Evolutionary conservation across 495 filamentous ascomycete species (phyloP).

Genomic region (Haplographium delicatum): DNA sequence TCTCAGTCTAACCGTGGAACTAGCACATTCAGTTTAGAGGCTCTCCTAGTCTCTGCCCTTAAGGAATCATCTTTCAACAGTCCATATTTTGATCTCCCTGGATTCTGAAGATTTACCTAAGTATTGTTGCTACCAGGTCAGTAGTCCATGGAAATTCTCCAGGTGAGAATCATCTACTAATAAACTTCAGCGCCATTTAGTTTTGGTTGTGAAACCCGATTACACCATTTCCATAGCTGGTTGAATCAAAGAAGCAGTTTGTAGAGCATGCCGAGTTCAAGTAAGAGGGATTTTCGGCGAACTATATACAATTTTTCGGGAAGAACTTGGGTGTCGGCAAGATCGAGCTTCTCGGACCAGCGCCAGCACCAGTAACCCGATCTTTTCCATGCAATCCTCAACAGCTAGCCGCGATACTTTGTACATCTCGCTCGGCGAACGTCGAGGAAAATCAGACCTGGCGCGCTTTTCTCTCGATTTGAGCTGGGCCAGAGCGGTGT

Average conservation of each 20-base stretch:
- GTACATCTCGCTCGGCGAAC: conserved; percentile 50
- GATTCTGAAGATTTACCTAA: background rate
- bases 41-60: background rate
- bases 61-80: background rate
- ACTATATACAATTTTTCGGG: conserved; percentile 1
- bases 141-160: too few relatives aligned
- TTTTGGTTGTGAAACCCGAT: background rate
- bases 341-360: conserved; percentile 17
- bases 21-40: conserved; percentile 16
- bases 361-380: conserved; percentile 6
- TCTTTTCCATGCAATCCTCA: conserved; percentile 42
- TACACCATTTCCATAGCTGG: background rate
- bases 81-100: background rate
- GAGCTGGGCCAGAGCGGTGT: conserved; percentile 61
- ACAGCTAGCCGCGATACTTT: conserved; percentile 37
- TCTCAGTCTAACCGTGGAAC: conserved; percentile 15
- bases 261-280: conserved; percentile 15
- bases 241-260: conserved; percentile 1
- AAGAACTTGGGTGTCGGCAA: conserved; percentile 4
- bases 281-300: background rate
- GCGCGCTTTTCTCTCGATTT: conserved; percentile 66
- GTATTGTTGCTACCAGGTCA: too few relatives aligned
- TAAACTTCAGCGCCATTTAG: background rate
- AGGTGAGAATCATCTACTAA: background rate
- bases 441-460: conserved; percentile 57